Conservation (phyloP, 352 stramenopile genomes). For the Phytophthora boehmeriae region DNA sequence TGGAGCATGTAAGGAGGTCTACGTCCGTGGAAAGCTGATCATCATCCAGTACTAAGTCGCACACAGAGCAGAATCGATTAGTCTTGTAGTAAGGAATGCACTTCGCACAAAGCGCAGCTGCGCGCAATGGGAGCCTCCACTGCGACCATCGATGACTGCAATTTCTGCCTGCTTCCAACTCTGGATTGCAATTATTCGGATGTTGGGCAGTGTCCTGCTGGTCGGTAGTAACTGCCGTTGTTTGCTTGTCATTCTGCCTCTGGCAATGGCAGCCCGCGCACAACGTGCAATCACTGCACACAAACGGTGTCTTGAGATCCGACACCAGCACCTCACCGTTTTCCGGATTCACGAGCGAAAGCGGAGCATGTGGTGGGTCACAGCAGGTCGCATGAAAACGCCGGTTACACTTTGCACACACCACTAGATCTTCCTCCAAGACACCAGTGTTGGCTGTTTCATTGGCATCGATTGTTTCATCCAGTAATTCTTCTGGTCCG, state of each 20-base stretch:
- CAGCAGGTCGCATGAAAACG: slow-evolving; percentile 78
- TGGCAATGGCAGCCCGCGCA: slow-evolving; percentile 63
- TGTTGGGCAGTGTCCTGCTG: background rate
- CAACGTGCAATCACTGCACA: slow-evolving; percentile 65
- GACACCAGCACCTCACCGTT: slow-evolving; percentile 60
- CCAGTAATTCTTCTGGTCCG: slow-evolving; percentile 20
- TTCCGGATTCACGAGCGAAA: slow-evolving; percentile 61
- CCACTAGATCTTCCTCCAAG: slow-evolving; percentile 47
- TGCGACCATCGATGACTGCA: slow-evolving; percentile 52
- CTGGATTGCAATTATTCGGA: background rate
- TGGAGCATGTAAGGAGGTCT: slow-evolving; percentile 71
- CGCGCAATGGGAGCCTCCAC: slow-evolving; percentile 70
- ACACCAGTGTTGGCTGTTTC: slow-evolving; percentile 5
- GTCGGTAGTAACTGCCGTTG: background rate
- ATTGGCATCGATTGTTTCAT: slow-evolving; percentile 11
- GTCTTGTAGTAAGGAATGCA: slow-evolving; percentile 71
- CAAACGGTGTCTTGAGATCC: slow-evolving; percentile 70
- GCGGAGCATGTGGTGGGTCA: slow-evolving; percentile 68
- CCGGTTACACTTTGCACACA: slow-evolving; percentile 57
- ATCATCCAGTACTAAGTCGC: slow-evolving; percentile 55
- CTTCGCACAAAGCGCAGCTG: slow-evolving; percentile 62
- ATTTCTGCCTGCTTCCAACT: background rate
- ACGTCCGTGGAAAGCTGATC: slow-evolving; percentile 48
- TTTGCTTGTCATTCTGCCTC: slow-evolving; percentile 4
- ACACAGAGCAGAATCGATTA: slow-evolving; percentile 81